Evolutionary conservation across 768 basidiomycete species (phyloP).

Genomic region (Pleurotus sapidus): DNA sequence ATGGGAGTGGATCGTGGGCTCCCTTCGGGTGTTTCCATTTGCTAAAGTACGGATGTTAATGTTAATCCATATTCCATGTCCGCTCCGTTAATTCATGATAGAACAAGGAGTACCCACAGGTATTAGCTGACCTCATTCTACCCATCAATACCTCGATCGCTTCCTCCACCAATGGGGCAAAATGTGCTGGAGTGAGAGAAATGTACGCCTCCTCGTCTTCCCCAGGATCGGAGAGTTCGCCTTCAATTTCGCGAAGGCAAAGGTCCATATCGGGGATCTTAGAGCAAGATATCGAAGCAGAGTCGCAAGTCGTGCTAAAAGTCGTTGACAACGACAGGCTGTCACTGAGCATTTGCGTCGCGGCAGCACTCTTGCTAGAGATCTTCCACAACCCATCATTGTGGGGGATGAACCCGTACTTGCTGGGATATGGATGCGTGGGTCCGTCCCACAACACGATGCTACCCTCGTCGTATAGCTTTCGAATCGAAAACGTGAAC

Average conservation of each 20-base stretch:
- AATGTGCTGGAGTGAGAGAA: slow-evolving; percentile 49
- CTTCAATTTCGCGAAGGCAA: slow-evolving; percentile 36
- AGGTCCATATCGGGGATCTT: slow-evolving; percentile 8
- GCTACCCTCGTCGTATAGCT: slow-evolving; percentile 68
- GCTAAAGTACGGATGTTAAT: too few species aligned
- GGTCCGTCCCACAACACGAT: slow-evolving; percentile 75
- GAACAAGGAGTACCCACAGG: slow-evolving; percentile 1
- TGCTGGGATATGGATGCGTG: slow-evolving; percentile 28
- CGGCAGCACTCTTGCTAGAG: background rate
- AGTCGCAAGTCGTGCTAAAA: background rate
- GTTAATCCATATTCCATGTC: too few species aligned
- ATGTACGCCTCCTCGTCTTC: slow-evolving; percentile 65
- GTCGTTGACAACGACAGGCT: background rate
- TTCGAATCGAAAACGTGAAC: slow-evolving; percentile 61
- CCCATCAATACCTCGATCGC: slow-evolving; percentile 37
- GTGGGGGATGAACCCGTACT: slow-evolving; percentile 13
- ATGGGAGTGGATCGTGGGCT: slow-evolving; percentile 11
- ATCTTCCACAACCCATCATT: slow-evolving; percentile 50
- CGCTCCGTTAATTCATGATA: too few species aligned
- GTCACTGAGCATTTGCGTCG: background rate
- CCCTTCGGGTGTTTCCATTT: background rate
- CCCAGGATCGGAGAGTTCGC: slow-evolving; percentile 58
- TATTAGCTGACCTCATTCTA: background rate
- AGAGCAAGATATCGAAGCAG: background rate
- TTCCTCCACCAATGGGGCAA: slow-evolving; percentile 45